A percentile compares a stretch with the other conserved stretches of the same genome.
phyloP scores from a whole-genome alignment of 2,329 filamentous ascomycete genomes.

The Monosporascus sp. region DNA sequence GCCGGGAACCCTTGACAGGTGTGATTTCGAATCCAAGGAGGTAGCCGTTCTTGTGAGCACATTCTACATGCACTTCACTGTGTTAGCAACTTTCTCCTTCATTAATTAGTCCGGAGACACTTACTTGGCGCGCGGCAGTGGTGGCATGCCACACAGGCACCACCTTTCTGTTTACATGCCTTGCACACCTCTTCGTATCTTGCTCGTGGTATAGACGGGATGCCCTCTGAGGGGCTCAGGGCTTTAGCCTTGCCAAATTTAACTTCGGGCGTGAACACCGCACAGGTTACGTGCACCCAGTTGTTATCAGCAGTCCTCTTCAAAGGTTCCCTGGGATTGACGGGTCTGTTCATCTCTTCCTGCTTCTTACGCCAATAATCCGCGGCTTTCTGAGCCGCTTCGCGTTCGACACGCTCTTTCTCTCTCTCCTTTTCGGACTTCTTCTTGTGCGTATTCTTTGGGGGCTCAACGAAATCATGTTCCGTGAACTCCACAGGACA shows the following conservation, averaged over 20 bases:
- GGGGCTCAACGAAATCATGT: conserved; percentile 77
- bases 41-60: conserved; percentile 79
- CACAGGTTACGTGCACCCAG: conserved; percentile 94
- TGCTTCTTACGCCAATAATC: conserved; percentile 82
- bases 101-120: conserved; percentile 8
- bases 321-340: conserved; percentile 80
- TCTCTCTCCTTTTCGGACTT: conserved; percentile 83
- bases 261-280: conserved; percentile 86
- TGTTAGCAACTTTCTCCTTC: conserved; percentile 19
- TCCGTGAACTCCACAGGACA: conserved; percentile 80
- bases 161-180: conserved; percentile 67
- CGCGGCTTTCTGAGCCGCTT: conserved; percentile 72
- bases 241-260: conserved; percentile 84
- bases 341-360: conserved; percentile 75
- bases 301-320: conserved; percentile 96
- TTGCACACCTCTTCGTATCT: conserved; percentile 78
- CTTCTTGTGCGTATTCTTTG: conserved; percentile 82
- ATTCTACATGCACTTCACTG: conserved; percentile 73
- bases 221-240: conserved; percentile 82
- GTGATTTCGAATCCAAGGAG: conserved; percentile 84
- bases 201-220: conserved; percentile 70
- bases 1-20: conserved; percentile 82
- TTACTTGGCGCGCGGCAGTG: conserved; percentile 57
- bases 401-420: conserved; percentile 79
- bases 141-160: conserved; percentile 82